phyloP scores from a whole-genome alignment of 2,329 filamentous ascomycete genomes.

The Cercospora sesami region DNA sequence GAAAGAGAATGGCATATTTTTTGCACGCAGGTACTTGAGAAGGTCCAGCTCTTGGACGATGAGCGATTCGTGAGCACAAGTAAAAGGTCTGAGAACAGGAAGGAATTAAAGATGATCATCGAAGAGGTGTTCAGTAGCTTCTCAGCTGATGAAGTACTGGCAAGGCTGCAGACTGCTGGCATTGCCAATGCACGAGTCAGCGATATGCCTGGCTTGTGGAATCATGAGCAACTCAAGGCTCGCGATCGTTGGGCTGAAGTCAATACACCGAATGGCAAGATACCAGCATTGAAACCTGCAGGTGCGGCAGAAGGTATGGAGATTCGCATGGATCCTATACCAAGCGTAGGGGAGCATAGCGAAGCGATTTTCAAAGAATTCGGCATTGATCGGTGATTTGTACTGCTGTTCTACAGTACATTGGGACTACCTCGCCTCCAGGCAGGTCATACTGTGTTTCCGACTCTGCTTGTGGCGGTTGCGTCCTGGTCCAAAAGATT shows the following conservation, averaged over 20 bases:
- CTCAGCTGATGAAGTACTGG: conserved; percentile 45
- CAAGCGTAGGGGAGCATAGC: conserved; percentile 54
- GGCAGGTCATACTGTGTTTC: neutral
- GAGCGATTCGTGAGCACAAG: conserved; percentile 52
- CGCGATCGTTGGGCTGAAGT: conserved; percentile 55
- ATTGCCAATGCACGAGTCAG: conserved; percentile 60
- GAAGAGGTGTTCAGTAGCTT: conserved; percentile 44
- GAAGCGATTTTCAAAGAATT: conserved; percentile 49
- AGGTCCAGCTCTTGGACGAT: conserved; percentile 48
- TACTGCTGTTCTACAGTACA: neutral
- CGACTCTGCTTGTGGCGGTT: neutral
- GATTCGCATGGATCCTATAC: conserved; percentile 49
- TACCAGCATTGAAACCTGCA: conserved; percentile 55
- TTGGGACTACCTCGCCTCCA: neutral
- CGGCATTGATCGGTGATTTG: conserved; percentile 34
- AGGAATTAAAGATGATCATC: conserved; percentile 51
- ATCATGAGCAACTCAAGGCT: conserved; percentile 55
- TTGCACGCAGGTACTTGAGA: conserved; percentile 49
- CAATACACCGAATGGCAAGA: conserved; percentile 48
- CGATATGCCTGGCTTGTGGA: conserved; percentile 57
- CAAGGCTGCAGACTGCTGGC: conserved; percentile 48
- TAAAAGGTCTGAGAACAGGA: conserved; percentile 50
- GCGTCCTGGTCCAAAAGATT: neutral
- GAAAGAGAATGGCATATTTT: conserved; percentile 58
- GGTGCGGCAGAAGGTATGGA: conserved; percentile 42